Evolutionary conservation across 495 filamentous ascomycete genomes (phyloP).

Genomic region (Baudoinia panamericana): DNA sequence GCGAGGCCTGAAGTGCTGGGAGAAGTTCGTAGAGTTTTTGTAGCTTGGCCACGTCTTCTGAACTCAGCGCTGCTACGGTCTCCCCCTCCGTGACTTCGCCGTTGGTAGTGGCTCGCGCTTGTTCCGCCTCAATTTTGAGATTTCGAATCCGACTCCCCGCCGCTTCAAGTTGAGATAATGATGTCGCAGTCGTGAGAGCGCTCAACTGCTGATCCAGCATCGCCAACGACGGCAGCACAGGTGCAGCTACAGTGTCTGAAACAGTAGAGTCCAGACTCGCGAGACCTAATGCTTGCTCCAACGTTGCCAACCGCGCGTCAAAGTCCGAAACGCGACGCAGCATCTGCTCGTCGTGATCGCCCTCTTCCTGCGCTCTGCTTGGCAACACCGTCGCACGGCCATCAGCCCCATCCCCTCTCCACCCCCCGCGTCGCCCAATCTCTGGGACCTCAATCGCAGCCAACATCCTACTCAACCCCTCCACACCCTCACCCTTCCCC

Average conservation of each 20-base stretch:
- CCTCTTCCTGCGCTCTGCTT: slow-evolving; percentile 13
- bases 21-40: slow-evolving; percentile 65
- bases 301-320: slow-evolving; percentile 58
- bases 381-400: background rate
- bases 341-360: slow-evolving; percentile 16
- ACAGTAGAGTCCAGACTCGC: slow-evolving; percentile 53
- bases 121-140: slow-evolving; percentile 58
- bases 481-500: slow-evolving; percentile 21
- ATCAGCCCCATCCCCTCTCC: background rate
- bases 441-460: slow-evolving; percentile 21
- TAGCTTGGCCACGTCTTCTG: slow-evolving; percentile 9
- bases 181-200: slow-evolving; percentile 49
- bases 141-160: slow-evolving; percentile 60
- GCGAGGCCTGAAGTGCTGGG: slow-evolving; percentile 74
- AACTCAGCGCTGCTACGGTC: background rate
- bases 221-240: slow-evolving; percentile 70
- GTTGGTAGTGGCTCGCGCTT: slow-evolving; percentile 2
- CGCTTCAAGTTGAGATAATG: slow-evolving; percentile 52
- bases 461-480: slow-evolving; percentile 21
- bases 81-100: slow-evolving; percentile 16
- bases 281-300: slow-evolving; percentile 76
- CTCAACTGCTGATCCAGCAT: slow-evolving; percentile 58
- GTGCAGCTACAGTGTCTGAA: slow-evolving; percentile 38
- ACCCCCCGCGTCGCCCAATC: slow-evolving; percentile 17
- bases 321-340: slow-evolving; percentile 78